Conservation (phyloP, 1,284 basidiomycete species). For the Pseudozyma hubeiensis region DNA sequence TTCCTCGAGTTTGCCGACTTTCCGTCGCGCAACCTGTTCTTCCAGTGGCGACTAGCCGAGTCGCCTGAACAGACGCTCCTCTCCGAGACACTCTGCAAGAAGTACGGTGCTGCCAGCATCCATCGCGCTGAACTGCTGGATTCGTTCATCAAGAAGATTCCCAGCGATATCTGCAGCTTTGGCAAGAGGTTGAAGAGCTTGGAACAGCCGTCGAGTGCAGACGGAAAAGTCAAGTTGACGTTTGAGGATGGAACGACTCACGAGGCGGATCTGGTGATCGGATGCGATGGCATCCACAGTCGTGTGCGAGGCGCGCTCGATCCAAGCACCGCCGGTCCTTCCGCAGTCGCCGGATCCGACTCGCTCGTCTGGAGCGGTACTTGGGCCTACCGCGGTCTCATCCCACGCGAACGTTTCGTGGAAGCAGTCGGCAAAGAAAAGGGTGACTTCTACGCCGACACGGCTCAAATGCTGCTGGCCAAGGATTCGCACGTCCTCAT, state of each 20-base stretch:
- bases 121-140: slow-evolving; percentile 54
- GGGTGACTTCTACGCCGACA: slow-evolving; percentile 49
- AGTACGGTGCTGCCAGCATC: slow-evolving; percentile 45
- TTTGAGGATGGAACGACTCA: slow-evolving; percentile 43
- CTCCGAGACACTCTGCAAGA: slow-evolving; percentile 40
- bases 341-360: slow-evolving; percentile 30
- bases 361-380: slow-evolving; percentile 59
- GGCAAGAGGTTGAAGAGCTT: slow-evolving; percentile 41
- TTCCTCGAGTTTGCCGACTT: slow-evolving; percentile 46
- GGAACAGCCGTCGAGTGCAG: slow-evolving; percentile 6
- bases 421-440: slow-evolving; percentile 42
- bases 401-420: slow-evolving; percentile 55
- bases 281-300: slow-evolving; percentile 66
- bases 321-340: slow-evolving; percentile 21
- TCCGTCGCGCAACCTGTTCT: slow-evolving; percentile 44
- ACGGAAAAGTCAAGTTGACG: slow-evolving; percentile 14
- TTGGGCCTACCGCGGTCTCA: slow-evolving; percentile 57
- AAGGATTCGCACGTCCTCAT: slow-evolving; percentile 73
- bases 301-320: slow-evolving; percentile 52
- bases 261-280: slow-evolving; percentile 62
- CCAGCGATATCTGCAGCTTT: slow-evolving; percentile 35
- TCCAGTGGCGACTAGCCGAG: slow-evolving; percentile 51
- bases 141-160: slow-evolving; percentile 31
- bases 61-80: slow-evolving; percentile 29
- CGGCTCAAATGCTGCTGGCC: slow-evolving; percentile 59